Base-by-base conservation (phyloP, 495 filamentous ascomycete genomes). In the Aspergillus affinis region DNA sequence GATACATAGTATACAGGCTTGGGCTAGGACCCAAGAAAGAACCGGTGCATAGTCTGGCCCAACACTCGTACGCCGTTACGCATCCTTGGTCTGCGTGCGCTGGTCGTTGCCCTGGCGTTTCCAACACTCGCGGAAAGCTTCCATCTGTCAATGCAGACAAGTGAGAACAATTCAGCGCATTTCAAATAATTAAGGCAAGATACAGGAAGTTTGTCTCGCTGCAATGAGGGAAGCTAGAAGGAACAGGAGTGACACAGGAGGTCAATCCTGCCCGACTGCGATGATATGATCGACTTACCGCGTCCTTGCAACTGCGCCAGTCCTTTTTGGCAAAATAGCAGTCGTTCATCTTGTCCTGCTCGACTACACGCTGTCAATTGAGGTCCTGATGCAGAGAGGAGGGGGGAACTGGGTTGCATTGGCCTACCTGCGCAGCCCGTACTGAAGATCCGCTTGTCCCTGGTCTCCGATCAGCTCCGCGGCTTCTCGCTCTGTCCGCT, bases 321-420 rank as follows among this genome's bases (percentile, higher is more conserved):
- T 98, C 94, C 73, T 92, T 97, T 81, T 93, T 97, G 19, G 92
- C 90, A 72, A 84, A 97, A 70, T 93, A 97, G 73, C 94, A 98
- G 73, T 97, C 89, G 52, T 90, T 97, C 88, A 98, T 80, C 66
- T 86, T 96, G 29, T 83, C 78, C 71, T 98, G 96, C 70, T 98
- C 93, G 30, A 77, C 94, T 97, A 61, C 26, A 12, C 8, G 10
- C 9, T 54, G 13, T 67, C 41, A 70, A 59, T 20, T 54, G 52
- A 55, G 58, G 27, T 51, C 46, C 30, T 26, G 30, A 32, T 1
- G 23, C 4, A 2, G 23, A 32, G 7, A 51, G 6, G 7, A 13
- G 27, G 36, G 36, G 36, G 13, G 13, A 41, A 10, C 10, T 26
- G 23, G 23, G 12, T 26, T 32, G 48, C 23, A 10, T 45, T 52